Base-by-base conservation (phyloP, 2,329 filamentous ascomycete genomes). In the Fusarium chlamydosporum region DNA sequence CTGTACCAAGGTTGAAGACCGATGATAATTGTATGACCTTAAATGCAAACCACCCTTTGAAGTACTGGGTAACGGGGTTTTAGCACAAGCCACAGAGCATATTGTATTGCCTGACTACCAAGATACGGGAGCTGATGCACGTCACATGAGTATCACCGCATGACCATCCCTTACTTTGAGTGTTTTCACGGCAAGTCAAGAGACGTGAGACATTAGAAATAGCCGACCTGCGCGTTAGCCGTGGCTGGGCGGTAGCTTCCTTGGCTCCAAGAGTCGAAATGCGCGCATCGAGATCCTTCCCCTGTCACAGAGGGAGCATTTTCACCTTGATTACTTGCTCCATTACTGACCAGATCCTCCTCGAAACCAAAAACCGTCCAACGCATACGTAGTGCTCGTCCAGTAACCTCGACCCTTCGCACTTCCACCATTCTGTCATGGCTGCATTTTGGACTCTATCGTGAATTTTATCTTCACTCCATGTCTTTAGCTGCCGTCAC, bases 401-500 rank as follows among this genome's bases (percentile, higher is more conserved):
- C n/a, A n/a, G n/a, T n/a, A n/a, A n/a, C n/a, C n/a, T n/a, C n/a
- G n/a, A n/a, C n/a, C n/a, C n/a, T n/a, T n/a, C n/a, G n/a, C n/a
- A n/a, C n/a, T n/a, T n/a, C n/a, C n/a, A 6, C 23, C 23, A 6
- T 23, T 23, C 23, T 6, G 23, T 23, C 23, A 23, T 23, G 6
- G 23, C 23, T 5, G 6, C 23, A 23, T 6, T 23, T 23, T 23
- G 23, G 23, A 23, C 23, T 3, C 11, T 42, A 20, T 42, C 15
- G 4, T 11, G 7, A 9, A 12, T 34, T 8, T 35, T 7, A 12
- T n/a, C 16, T 37, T 50, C 16, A 50, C 6, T 31, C 18, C 37
- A 60, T 52, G 1, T 43, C 37, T 10, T 61, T 43, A 0, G 57
- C 55, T 3, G 12, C 13, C 1, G 57, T 61, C 3, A 27, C 57